Evolutionary conservation across 176 grass and related monocot genomes (phyloP).

Genomic region (Chrysopogon serrulatus): DNA sequence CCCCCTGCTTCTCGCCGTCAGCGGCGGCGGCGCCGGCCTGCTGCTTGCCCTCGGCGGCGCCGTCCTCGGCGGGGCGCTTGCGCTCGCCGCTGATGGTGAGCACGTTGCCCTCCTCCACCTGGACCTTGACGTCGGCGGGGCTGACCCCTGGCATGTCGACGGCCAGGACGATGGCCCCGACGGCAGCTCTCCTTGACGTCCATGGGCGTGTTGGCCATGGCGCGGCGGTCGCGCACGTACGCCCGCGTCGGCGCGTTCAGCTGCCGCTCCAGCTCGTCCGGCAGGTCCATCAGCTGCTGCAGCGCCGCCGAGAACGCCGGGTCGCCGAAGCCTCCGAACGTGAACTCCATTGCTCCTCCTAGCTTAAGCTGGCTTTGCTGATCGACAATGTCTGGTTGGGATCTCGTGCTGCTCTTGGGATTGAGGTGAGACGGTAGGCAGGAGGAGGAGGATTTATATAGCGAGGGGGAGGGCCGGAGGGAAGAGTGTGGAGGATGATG

Average conservation of each 20-base stretch:
- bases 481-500: slow-evolving; percentile 7
- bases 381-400: neutral
- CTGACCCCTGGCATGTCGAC: slow-evolving; percentile 54
- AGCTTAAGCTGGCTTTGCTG: neutral
- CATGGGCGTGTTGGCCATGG: slow-evolving; percentile 71
- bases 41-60: no score
- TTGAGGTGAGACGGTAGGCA: neutral
- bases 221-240: slow-evolving; percentile 57
- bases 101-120: slow-evolving; percentile 66
- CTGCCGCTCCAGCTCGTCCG: slow-evolving; percentile 53
- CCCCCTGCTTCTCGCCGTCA: neutral
- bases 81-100: slow-evolving; percentile 59
- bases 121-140: slow-evolving; percentile 44
- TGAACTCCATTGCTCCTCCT: neutral
- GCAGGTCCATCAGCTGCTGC: slow-evolving; percentile 51
- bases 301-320: slow-evolving; percentile 25
- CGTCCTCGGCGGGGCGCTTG: slow-evolving; percentile 39
- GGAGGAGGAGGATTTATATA: neutral
- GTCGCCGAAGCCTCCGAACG: slow-evolving; percentile 20
- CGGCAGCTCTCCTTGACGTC: slow-evolving; percentile 66
- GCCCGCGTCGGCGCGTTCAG: slow-evolving; percentile 51
- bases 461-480: neutral
- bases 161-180: slow-evolving; percentile 36
- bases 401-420: neutral
- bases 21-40: no score